Evolutionary conservation across 192 early-diverging fungal species (phyloP).

Genomic region (Coemansia sp.): DNA sequence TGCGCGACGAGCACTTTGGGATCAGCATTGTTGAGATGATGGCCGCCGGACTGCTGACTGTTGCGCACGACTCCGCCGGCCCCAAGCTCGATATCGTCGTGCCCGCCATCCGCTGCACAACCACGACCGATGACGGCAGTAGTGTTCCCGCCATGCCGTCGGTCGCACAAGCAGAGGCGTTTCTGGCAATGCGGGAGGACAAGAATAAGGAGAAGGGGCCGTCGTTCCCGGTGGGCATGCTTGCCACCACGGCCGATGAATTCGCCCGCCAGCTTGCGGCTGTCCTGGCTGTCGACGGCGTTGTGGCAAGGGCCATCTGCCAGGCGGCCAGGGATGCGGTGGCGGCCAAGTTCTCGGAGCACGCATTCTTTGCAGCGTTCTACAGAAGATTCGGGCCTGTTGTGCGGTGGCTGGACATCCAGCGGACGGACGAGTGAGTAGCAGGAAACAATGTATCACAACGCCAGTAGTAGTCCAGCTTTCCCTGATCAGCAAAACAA

Average conservation of each 20-base stretch:
- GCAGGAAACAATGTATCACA: not conserved
- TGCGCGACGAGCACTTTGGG: constrained; percentile 99
- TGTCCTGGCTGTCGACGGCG: constrained; percentile 52
- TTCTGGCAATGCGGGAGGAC: constrained; percentile 27
- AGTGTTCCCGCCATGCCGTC: not conserved
- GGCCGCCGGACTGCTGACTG: constrained; percentile 58
- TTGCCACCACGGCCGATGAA: constrained; percentile 61
- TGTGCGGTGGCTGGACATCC: constrained; percentile 46
- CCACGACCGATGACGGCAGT: not conserved
- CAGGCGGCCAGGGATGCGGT: constrained; percentile 64
- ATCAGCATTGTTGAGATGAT: constrained; percentile 98
- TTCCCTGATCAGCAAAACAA: not conserved
- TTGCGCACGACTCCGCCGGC: constrained; percentile 53
- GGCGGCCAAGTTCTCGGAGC: constrained; percentile 71
- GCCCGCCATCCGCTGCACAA: constrained; percentile 34
- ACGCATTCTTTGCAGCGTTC: constrained; percentile 52
- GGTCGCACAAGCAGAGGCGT: constrained; percentile 7
- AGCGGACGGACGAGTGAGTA: constrained; percentile 15
- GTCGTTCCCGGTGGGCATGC: constrained; percentile 58
- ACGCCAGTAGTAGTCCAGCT: too few relatives aligned
- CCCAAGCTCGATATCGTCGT: constrained; percentile 48
- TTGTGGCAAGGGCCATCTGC: constrained; percentile 57
- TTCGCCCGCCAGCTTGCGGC: constrained; percentile 60
- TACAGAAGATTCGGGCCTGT: constrained; percentile 41
- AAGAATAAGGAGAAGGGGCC: constrained; percentile 14